Conservation (phyloP, 2,329 filamentous ascomycete species). For the Colletotrichum tropicicola region DNA sequence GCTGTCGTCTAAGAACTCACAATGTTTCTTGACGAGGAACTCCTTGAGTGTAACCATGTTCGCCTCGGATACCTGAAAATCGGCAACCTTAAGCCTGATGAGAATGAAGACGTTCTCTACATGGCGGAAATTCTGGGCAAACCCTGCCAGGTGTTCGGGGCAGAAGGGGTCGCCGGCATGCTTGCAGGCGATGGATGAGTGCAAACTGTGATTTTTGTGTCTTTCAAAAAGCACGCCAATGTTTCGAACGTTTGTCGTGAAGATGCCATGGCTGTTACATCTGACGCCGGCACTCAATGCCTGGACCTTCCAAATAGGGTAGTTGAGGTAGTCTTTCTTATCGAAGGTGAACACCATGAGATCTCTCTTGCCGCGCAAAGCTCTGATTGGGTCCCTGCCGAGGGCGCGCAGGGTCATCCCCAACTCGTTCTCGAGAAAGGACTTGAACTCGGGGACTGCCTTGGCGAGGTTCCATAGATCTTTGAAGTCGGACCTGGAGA, state of each 20-base stretch:
- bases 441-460: neutral
- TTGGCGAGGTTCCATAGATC: neutral
- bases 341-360: neutral
- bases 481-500: neutral
- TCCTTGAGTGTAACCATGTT: no score
- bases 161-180: neutral
- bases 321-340: neutral
- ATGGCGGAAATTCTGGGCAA: neutral
- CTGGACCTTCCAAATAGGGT: neutral
- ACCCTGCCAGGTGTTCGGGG: neutral
- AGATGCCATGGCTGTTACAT: neutral
- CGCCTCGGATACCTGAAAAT: no score
- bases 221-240: neutral
- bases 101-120: neutral
- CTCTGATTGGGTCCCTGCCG: neutral
- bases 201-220: neutral
- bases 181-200: no score
- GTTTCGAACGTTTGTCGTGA: neutral
- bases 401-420: neutral
- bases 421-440: conserved; percentile 29
- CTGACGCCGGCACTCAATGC: no score
- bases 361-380: neutral
- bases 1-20: no score
- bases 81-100: neutral
- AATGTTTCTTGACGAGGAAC: no score